Conservation (phyloP, 2,329 filamentous ascomycete genomes). For the Ilyonectria mors-panacis region DNA sequence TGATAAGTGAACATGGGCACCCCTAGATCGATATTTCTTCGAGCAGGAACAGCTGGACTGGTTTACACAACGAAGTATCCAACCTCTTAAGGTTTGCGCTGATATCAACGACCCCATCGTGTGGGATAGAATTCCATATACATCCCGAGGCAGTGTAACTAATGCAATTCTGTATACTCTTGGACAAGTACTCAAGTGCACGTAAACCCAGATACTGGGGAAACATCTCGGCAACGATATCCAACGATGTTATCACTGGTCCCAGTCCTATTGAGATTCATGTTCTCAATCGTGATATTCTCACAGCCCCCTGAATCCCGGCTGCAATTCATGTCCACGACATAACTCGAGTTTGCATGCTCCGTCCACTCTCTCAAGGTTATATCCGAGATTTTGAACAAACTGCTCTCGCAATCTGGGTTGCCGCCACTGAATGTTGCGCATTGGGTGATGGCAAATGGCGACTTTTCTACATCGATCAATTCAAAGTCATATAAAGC, state of each 20-base stretch:
- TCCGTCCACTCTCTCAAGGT: not conserved
- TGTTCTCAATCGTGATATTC: not conserved
- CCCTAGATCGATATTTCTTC: not conserved
- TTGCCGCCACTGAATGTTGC: not conserved
- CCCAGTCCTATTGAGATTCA: not conserved
- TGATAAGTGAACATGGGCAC: not conserved
- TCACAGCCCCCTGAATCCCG: not conserved
- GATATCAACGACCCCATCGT: slow-evolving; percentile 6
- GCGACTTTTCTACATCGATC: not conserved
- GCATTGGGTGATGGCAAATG: slow-evolving; percentile 8
- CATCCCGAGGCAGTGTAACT: too few relatives aligned
- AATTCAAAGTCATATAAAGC: not conserved
- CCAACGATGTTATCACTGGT: not conserved
- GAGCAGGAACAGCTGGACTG: not conserved
- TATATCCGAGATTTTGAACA: slow-evolving; percentile 7
- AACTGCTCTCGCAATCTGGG: slow-evolving; percentile 5
- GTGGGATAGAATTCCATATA: too few relatives aligned
- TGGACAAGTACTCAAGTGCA: too few relatives aligned
- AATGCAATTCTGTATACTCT: too few relatives aligned
- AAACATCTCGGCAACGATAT: slow-evolving; percentile 8
- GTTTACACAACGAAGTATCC: not conserved
- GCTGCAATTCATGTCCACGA: slow-evolving; percentile 5
- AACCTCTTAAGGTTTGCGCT: not conserved
- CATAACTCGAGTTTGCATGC: slow-evolving; percentile 1
- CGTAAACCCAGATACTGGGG: not conserved